Percentiles rank a stretch among this genome's conserved stretches.
These are phyloP conservation scores for Yamadazyma philogaea DNA, from an alignment of 805 yeast species.

Conservation along the genomic window DNA sequence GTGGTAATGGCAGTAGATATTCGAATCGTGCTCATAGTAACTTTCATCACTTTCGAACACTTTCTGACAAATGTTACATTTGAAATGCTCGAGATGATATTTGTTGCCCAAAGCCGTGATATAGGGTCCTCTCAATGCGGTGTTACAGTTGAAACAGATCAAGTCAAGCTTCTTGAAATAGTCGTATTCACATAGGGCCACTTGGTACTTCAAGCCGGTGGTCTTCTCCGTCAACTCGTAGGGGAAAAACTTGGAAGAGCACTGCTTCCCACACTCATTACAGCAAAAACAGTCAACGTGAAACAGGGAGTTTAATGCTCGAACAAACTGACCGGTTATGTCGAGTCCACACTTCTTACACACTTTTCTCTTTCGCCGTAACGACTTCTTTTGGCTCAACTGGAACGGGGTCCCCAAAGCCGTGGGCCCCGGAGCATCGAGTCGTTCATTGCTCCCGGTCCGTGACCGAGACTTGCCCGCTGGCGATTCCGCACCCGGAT, in stretches of 20 bases:
- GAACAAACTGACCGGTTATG: constrained; percentile 67
- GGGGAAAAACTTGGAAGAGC: constrained; percentile 88
- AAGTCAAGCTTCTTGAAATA: constrained; percentile 82
- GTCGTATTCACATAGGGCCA: constrained; percentile 84
- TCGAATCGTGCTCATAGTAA: constrained; percentile 81
- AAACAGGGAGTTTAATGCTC: constrained; percentile 75
- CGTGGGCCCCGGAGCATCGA: not conserved
- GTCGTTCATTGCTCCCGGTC: not conserved
- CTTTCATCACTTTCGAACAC: constrained; percentile 90
- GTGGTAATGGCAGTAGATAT: constrained; percentile 87
- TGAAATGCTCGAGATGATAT: constrained; percentile 93
- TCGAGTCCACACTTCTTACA: constrained; percentile 38
- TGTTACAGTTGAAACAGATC: constrained; percentile 82
- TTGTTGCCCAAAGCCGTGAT: constrained; percentile 90
- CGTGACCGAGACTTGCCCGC: not conserved
- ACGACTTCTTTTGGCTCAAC: constrained; percentile 9
- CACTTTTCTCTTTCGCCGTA: constrained; percentile 22
- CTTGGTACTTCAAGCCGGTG: constrained; percentile 23
- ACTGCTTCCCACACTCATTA: constrained; percentile 74
- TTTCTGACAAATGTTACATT: constrained; percentile 80
- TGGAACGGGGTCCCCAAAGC: constrained; percentile 13
- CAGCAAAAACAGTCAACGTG: constrained; percentile 90
- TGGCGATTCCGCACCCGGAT: not conserved
- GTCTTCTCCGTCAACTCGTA: constrained; percentile 52
- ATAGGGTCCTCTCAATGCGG: constrained; percentile 86